Percentiles rank a stretch among this genome's conserved stretches.
Evolutionary conservation across 2,329 filamentous ascomycete genomes (phyloP).

Genomic region (Raffaelea ambrosiae): DNA sequence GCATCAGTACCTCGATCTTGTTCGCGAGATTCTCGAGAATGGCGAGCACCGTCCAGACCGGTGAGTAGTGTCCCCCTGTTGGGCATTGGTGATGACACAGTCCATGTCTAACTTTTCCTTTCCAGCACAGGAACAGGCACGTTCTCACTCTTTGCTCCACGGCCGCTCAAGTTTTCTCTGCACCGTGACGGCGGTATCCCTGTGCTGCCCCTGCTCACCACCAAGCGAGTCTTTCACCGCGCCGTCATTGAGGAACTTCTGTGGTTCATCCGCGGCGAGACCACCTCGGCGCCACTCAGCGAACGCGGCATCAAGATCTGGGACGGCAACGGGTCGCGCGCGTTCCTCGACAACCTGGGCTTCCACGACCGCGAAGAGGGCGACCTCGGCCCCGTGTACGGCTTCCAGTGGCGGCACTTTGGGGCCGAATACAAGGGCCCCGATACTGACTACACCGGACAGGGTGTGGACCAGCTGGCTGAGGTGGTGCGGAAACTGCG

Average conservation of each 20-base stretch:
- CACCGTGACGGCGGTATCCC: slow-evolving; percentile 43
- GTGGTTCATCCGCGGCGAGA: slow-evolving; percentile 87
- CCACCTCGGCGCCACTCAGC: slow-evolving; percentile 68
- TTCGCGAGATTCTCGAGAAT: slow-evolving; percentile 69
- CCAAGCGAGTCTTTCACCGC: slow-evolving; percentile 89
- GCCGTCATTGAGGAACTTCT: slow-evolving; percentile 88
- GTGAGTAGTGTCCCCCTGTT: slow-evolving; percentile 39
- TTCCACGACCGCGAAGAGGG: slow-evolving; percentile 74
- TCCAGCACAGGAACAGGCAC: slow-evolving; percentile 86
- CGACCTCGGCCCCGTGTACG: slow-evolving; percentile 91
- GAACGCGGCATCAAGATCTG: slow-evolving; percentile 88
- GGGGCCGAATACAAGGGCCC: slow-evolving; percentile 81
- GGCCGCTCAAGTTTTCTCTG: slow-evolving; percentile 78
- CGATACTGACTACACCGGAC: slow-evolving; percentile 70
- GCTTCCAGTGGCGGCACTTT: slow-evolving; percentile 98
- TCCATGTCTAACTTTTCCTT: no score
- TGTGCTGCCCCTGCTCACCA: slow-evolving; percentile 87
- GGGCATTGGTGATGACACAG: no score
- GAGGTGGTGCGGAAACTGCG: slow-evolving; percentile 83
- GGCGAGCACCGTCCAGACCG: slow-evolving; percentile 88
- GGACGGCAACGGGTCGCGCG: slow-evolving; percentile 92
- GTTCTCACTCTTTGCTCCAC: slow-evolving; percentile 77
- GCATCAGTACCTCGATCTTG: slow-evolving; percentile 85
- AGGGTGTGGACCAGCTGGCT: slow-evolving; percentile 88
- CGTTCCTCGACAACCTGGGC: slow-evolving; percentile 79